Base-by-base conservation (phyloP, 148 eudicot genomes). In the Vaccinium vitisidaea region DNA sequence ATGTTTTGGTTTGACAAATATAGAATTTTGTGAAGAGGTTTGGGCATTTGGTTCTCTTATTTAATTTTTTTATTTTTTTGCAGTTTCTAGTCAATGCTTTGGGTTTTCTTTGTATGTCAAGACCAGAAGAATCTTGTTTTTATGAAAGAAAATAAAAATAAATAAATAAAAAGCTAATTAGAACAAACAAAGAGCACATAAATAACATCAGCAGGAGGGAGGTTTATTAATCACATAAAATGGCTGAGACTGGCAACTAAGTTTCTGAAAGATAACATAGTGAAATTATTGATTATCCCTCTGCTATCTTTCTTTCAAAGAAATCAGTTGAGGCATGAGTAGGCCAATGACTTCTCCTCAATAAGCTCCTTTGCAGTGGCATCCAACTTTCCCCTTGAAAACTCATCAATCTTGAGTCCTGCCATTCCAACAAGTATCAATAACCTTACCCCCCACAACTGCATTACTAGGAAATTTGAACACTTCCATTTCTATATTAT, bases 381-480 rank as follows among this genome's bases (percentile, higher is more conserved):
- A 71, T 93, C 95, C 98, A 96, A 91, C 86, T 92, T 94, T 61
- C 46, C 89, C 84, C 92, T 96, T 1, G 96, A 94, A 73, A 91
- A 88, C 80, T 91, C 96, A 56, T 91, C 89, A 7, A 94, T 91
- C 80, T 94, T 89, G 6, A 96, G 88, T 83, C 98, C 98, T 96
- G 88, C 79, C 43, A 16, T 81, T 70, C 27, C 70, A 63, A 63
- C 70, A 63, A 23, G 70, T 63, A n/a, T 63, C 77, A 74, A 15
- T 63, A 61, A 23, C 70, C 23, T 27, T n/a, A 36, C 39, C 12
- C 12, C 18, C 77, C 46, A 7, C 8, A 14, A 9, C 39, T 58
- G 23, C 48, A 36, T n/a, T 80, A 18, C 82, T 50, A 56, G 18
- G 59, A 80, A 32, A 80, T 80, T 4, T 16, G 13, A n/a, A n/a